These are phyloP conservation scores for Diaporthe vaccinii DNA, from an alignment of 2,329 filamentous ascomycete species.

Conservation along the genomic window DNA sequence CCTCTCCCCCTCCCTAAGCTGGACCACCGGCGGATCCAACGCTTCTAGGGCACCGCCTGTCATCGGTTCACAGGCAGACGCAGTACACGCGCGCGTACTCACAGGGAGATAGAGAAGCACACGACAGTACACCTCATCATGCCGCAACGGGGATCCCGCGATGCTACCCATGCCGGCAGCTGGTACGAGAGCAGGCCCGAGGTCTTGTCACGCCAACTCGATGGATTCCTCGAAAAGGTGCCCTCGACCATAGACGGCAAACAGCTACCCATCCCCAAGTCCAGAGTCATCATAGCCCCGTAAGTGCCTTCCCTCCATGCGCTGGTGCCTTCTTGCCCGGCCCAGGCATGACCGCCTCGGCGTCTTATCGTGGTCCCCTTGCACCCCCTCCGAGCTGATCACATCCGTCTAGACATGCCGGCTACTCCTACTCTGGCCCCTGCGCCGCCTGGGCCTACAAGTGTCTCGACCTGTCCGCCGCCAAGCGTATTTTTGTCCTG, in stretches of 20 bases:
- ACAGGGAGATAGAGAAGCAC: not conserved
- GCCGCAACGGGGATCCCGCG: conserved; percentile 53
- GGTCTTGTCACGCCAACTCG: conserved; percentile 77
- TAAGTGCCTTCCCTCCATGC: conserved; percentile 62
- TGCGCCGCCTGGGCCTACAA: conserved; percentile 97
- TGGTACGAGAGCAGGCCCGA: conserved; percentile 82
- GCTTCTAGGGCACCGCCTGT: not conserved
- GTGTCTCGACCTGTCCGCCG: conserved; percentile 82
- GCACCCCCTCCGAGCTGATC: conserved; percentile 12
- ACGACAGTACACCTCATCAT: conserved; percentile 41
- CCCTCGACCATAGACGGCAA: conserved; percentile 72
- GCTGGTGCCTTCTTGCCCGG: conserved; percentile 31
- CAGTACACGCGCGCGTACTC: not conserved
- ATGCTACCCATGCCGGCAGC: conserved; percentile 83
- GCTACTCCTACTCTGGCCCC: conserved; percentile 90
- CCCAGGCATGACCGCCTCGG: not conserved
- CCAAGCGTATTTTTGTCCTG: conserved; percentile 90
- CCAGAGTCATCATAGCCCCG: conserved; percentile 93
- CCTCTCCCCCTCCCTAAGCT: not conserved
- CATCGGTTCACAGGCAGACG: not conserved
- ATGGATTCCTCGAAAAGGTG: conserved; percentile 80
- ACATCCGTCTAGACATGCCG: conserved; percentile 79
- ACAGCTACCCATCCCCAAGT: conserved; percentile 77
- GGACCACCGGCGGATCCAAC: not conserved
- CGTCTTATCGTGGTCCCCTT: not conserved